Evolutionary conservation across 1,284 basidiomycete species (phyloP).

Genomic region (Rhizoctonia solani): DNA sequence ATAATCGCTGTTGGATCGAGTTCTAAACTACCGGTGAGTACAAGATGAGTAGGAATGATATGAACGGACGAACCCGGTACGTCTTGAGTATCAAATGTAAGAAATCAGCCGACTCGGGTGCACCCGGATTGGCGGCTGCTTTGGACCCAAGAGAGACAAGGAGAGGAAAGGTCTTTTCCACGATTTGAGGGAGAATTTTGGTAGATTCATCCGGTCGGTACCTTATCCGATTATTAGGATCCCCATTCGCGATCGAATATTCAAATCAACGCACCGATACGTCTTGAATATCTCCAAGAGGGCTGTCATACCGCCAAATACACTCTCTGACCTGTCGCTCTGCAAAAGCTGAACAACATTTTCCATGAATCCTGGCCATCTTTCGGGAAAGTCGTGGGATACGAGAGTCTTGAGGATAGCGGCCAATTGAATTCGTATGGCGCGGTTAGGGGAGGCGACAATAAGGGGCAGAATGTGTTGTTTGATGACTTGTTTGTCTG

Average conservation of each 20-base stretch:
- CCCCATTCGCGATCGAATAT: neutral
- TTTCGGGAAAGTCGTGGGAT: constrained; percentile 71
- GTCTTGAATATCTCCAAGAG: constrained; percentile 74
- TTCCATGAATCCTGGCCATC: constrained; percentile 68
- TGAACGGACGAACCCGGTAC: constrained; percentile 52
- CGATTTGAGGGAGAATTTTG: constrained; percentile 58
- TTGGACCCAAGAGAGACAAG: constrained; percentile 69
- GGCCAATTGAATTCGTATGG: constrained; percentile 73
- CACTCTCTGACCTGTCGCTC: constrained; percentile 67
- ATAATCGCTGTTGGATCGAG: constrained; percentile 72
- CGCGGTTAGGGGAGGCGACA: constrained; percentile 64
- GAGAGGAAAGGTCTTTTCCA: constrained; percentile 68
- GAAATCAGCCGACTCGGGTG: constrained; percentile 73
- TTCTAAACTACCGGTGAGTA: constrained; percentile 48
- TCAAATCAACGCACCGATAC: constrained; percentile 54
- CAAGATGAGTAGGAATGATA: neutral
- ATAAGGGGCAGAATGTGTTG: constrained; percentile 68
- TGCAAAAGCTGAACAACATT: constrained; percentile 65
- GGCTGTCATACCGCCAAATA: constrained; percentile 77
- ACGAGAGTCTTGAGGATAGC: constrained; percentile 71
- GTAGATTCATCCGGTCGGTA: constrained; percentile 52
- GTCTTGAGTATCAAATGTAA: constrained; percentile 81
- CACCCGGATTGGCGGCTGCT: constrained; percentile 55
- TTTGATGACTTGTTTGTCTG: constrained; percentile 72
- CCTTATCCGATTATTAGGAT: constrained; percentile 47